Evolutionary conservation across 1,284 basidiomycete species (phyloP).

Genomic region (Phlebopus sp.): DNA sequence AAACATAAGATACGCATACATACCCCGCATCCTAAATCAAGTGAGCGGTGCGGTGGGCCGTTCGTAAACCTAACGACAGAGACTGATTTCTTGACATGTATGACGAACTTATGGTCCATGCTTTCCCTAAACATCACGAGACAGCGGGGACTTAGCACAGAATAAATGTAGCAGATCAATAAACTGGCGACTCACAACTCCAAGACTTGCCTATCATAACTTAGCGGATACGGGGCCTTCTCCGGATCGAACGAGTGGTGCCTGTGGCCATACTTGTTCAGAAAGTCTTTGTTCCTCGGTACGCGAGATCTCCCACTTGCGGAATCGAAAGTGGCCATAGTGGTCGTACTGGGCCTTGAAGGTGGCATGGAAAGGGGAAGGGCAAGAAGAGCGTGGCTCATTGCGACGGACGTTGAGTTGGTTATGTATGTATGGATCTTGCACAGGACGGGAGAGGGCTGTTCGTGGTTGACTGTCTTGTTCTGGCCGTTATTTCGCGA

Average conservation of each 20-base stretch:
- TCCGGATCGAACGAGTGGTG: constrained; percentile 66
- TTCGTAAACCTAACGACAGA: constrained; percentile 55
- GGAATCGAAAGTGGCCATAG: constrained; percentile 14
- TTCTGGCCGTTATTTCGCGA: too few species aligned
- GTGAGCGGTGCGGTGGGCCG: constrained; percentile 44
- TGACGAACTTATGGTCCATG: constrained; percentile 53
- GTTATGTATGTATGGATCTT: too few species aligned
- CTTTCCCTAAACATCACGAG: constrained; percentile 42
- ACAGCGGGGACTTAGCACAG: neutral
- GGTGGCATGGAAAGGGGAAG: constrained; percentile 18
- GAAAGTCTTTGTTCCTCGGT: constrained; percentile 52
- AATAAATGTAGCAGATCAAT: neutral
- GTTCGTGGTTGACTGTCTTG: too few species aligned
- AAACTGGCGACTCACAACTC: constrained; percentile 52
- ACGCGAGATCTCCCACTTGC: constrained; percentile 17
- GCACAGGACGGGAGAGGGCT: too few species aligned
- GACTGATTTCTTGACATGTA: constrained; percentile 47
- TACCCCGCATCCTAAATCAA: constrained; percentile 74
- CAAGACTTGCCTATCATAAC: constrained; percentile 60
- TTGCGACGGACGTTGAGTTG: too few species aligned
- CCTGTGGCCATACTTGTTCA: constrained; percentile 55
- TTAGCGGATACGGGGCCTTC: constrained; percentile 68
- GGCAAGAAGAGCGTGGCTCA: neutral
- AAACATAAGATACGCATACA: constrained; percentile 21
- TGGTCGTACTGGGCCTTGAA: constrained; percentile 13